Percentiles rank a stretch among this genome's conserved stretches.
Conservation (phyloP, 2,329 filamentous ascomycete genomes). For the Colletotrichum sp. region DNA sequence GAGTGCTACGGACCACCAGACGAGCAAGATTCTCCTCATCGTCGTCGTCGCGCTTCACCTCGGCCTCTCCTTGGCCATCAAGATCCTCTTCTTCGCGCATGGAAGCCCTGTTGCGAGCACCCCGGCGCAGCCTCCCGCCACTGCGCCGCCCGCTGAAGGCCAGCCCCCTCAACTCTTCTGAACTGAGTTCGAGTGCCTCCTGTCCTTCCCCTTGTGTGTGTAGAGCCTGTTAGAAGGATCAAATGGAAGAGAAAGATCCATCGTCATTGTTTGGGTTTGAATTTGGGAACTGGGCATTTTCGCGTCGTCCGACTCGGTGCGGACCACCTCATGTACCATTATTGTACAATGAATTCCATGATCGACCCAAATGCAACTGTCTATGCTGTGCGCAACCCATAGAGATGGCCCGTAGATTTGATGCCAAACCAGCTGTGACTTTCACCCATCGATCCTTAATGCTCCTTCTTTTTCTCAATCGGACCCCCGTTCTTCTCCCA, state of each 20-base stretch:
- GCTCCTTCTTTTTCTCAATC: constrained; percentile 43
- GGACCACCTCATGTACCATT: constrained; percentile 1
- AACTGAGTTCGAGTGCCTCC: background rate
- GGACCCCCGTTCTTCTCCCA: constrained; percentile 78
- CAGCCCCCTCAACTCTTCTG: constrained; percentile 11
- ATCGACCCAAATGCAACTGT: background rate
- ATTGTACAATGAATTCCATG: constrained; percentile 17
- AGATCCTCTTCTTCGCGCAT: constrained; percentile 94
- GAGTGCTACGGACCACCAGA: constrained; percentile 89
- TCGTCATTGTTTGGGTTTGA: background rate
- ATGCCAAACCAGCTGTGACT: background rate
- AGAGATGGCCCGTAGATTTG: background rate
- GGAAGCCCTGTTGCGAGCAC: constrained; percentile 57
- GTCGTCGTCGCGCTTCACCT: constrained; percentile 86
- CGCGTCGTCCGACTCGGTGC: background rate
- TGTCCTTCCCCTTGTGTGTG: background rate
- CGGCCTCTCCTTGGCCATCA: constrained; percentile 91
- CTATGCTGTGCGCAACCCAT: background rate
- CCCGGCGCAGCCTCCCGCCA: constrained; percentile 5
- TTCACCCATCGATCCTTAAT: background rate
- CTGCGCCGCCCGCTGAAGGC: constrained; percentile 14
- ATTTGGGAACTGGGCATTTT: background rate
- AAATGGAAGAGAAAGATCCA: background rate
- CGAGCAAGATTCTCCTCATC: constrained; percentile 85
- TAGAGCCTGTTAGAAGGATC: background rate